phyloP scores from a whole-genome alignment of 371 early-diverging fungal genomes.

The Fennellomyces sp. region DNA sequence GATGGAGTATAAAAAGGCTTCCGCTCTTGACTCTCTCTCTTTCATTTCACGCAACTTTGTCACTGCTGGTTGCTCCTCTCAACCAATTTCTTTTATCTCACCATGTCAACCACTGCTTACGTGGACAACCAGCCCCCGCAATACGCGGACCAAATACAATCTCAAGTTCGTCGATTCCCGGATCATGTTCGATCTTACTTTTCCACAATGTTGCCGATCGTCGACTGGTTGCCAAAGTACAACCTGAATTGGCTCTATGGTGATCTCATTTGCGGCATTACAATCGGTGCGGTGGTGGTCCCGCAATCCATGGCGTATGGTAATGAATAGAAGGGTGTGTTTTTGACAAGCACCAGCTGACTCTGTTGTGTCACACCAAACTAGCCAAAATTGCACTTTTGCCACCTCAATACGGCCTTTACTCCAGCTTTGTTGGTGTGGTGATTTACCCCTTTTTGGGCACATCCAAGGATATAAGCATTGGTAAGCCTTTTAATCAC shows the following conservation, averaged over 20 bases:
- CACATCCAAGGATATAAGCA: constrained; percentile 87
- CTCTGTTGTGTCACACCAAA: constrained; percentile 9
- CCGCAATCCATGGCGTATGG: constrained; percentile 87
- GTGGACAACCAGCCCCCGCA: constrained; percentile 5
- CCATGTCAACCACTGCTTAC: constrained; percentile 1
- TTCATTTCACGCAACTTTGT: too few species aligned
- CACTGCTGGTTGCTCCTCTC: background rate
- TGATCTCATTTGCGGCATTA: constrained; percentile 75
- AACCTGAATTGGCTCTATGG: constrained; percentile 71
- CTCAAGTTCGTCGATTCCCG: constrained; percentile 15
- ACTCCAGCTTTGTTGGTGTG: constrained; percentile 82
- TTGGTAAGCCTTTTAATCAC: constrained; percentile 68
- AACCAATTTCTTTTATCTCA: background rate
- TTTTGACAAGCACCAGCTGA: background rate
- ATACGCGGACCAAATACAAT: background rate
- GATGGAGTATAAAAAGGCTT: too few species aligned
- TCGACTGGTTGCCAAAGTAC: constrained; percentile 73
- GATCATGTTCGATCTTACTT: constrained; percentile 21
- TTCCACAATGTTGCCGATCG: constrained; percentile 60
- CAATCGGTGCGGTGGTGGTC: constrained; percentile 75
- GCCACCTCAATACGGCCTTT: constrained; percentile 87
- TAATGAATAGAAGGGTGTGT: constrained; percentile 12
- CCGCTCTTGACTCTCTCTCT: background rate
- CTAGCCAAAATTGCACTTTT: constrained; percentile 81
- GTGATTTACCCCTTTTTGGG: constrained; percentile 80